phyloP scores from a whole-genome alignment of 352 stramenopile genomes.

The Peronospora belbahrii region DNA sequence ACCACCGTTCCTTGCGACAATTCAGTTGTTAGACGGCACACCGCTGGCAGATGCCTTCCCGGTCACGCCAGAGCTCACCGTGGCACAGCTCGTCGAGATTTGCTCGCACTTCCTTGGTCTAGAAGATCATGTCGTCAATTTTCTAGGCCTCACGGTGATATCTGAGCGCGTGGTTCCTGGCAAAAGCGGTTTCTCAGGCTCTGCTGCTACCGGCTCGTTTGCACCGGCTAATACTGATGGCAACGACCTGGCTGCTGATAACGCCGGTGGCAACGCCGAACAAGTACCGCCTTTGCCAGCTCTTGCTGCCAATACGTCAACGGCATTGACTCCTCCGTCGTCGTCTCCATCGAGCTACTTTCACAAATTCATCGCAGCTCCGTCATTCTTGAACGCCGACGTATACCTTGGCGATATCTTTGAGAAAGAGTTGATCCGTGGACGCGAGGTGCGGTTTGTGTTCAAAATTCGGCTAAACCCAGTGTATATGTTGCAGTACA shows the following conservation, averaged over 20 bases:
- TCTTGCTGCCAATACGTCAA: slow-evolving; percentile 19
- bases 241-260: slow-evolving; percentile 24
- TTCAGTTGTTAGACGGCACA: slow-evolving; percentile 90
- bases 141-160: slow-evolving; percentile 52
- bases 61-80: slow-evolving; percentile 89
- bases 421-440: slow-evolving; percentile 84
- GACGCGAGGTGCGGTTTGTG: slow-evolving; percentile 87
- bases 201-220: slow-evolving; percentile 22
- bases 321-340: slow-evolving; percentile 27
- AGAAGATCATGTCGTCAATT: slow-evolving; percentile 80
- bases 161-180: slow-evolving; percentile 33
- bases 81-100: slow-evolving; percentile 87
- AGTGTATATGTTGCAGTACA: slow-evolving; percentile 73
- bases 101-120: slow-evolving; percentile 89
- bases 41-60: slow-evolving; percentile 88
- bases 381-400: slow-evolving; percentile 70
- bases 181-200: slow-evolving; percentile 24
- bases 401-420: slow-evolving; percentile 89
- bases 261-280: slow-evolving; percentile 5
- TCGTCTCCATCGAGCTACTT: slow-evolving; percentile 52
- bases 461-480: slow-evolving; percentile 89
- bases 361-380: slow-evolving; percentile 68
- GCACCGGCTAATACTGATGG: slow-evolving; percentile 24
- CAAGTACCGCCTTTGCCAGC: slow-evolving; percentile 10
- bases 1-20: slow-evolving; percentile 89